phyloP scores from a whole-genome alignment of 768 basidiomycete genomes.

The Lanmaoa pseudosensibilis region DNA sequence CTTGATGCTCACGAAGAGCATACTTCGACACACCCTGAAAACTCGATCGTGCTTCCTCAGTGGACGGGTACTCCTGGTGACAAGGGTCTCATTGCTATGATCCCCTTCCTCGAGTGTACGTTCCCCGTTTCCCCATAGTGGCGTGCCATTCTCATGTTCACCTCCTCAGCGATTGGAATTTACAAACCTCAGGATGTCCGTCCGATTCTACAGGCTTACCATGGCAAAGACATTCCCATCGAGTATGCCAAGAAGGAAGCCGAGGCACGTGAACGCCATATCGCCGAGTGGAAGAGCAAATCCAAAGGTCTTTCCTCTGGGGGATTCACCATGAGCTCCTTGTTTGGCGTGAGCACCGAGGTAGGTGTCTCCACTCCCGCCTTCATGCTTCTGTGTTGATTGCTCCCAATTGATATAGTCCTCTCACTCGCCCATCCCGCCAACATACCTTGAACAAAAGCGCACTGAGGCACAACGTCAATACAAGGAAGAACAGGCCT shows the following conservation, averaged over 20 bases:
- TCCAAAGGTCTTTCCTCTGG: conserved; percentile 39
- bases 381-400: neutral
- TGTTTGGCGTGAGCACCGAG: conserved; percentile 40
- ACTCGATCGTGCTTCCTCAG: conserved; percentile 76
- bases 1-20: conserved; percentile 87
- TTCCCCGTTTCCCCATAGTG: conserved; percentile 1
- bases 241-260: conserved; percentile 91
- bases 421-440: conserved; percentile 37
- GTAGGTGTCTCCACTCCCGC: conserved; percentile 20
- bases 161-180: conserved; percentile 77
- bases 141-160: neutral
- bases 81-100: conserved; percentile 82
- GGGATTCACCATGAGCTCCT: conserved; percentile 44
- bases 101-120: conserved; percentile 94
- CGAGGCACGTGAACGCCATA: conserved; percentile 70
- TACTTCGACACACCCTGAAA: conserved; percentile 78
- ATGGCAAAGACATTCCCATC: conserved; percentile 82
- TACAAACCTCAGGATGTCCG: conserved; percentile 87
- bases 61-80: conserved; percentile 84
- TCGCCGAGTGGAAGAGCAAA: conserved; percentile 76
- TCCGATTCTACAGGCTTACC: conserved; percentile 80
- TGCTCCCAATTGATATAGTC: conserved; percentile 4
- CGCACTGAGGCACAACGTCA: conserved; percentile 49
- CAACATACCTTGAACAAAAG: conserved; percentile 55
- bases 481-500: conserved; percentile 55